Percentiles rank a stretch among this genome's conserved stretches.
phyloP scores from a whole-genome alignment of 176 grass and related monocot genomes.

The Raddia guianensis region DNA sequence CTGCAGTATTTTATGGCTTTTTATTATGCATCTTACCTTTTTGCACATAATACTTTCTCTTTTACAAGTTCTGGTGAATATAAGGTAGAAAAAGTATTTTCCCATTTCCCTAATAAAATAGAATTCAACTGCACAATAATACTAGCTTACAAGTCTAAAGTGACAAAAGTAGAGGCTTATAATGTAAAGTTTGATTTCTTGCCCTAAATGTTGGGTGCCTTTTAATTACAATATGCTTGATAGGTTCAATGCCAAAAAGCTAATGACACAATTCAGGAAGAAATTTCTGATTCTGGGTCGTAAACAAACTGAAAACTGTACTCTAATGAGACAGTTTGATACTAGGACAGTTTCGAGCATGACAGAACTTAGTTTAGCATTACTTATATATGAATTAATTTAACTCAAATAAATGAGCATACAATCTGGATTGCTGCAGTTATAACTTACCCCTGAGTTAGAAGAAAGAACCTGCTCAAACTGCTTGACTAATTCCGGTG shows the following conservation, averaged over 20 bases:
- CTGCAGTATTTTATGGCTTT: not conserved
- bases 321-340: not conserved
- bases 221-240: not conserved
- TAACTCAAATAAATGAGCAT: not conserved
- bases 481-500: conserved; percentile 67
- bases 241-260: not conserved
- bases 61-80: not conserved
- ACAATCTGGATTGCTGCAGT: not conserved
- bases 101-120: not conserved
- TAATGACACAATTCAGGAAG: not conserved
- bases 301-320: conserved; percentile 8
- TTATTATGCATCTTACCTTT: not conserved
- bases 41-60: not conserved
- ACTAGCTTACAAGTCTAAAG: not conserved
- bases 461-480: conserved; percentile 61
- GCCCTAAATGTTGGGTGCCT: not conserved
- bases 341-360: conserved; percentile 6
- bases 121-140: not conserved
- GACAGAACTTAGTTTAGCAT: not conserved
- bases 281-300: not conserved
- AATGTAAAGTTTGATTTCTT: not conserved
- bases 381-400: not conserved
- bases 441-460: conserved; percentile 58
- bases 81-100: not conserved
- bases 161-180: not conserved